phyloP scores from a whole-genome alignment of 345 rosid species.

The Heritiera fomes region DNA sequence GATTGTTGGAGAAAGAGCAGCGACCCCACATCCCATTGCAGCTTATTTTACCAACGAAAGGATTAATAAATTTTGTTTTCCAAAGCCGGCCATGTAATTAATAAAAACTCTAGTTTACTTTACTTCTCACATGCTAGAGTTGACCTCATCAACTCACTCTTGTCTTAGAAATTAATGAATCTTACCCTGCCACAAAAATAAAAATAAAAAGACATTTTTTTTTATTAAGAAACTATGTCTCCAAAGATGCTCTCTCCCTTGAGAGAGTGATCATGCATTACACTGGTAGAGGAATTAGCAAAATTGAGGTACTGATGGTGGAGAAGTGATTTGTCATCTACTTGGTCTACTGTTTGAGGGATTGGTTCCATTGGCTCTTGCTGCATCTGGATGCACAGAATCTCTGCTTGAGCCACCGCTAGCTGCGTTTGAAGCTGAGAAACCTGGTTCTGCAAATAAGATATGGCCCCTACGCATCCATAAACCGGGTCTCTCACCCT shows the following conservation, averaged over 20 bases:
- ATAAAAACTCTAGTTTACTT: slow-evolving; percentile 28
- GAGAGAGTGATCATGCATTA: slow-evolving; percentile 34
- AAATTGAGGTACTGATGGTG: slow-evolving; percentile 34
- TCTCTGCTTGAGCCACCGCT: slow-evolving; percentile 62
- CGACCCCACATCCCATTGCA: slow-evolving; percentile 20
- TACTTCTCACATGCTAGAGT: slow-evolving; percentile 49
- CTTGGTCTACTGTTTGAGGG: slow-evolving; percentile 18
- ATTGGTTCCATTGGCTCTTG: slow-evolving; percentile 34
- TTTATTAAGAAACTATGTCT: slow-evolving; percentile 48
- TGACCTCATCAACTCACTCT: slow-evolving; percentile 39
- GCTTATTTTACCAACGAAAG: neutral
- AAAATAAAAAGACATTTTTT: neutral
- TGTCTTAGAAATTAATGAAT: slow-evolving; percentile 15
- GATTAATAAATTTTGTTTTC: neutral
- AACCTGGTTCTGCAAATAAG: slow-evolving; percentile 58
- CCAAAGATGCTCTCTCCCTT: slow-evolving; percentile 49
- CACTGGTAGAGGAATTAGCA: slow-evolving; percentile 35
- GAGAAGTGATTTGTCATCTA: slow-evolving; percentile 35
- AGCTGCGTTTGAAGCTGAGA: slow-evolving; percentile 62
- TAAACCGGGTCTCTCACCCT: slow-evolving; percentile 68
- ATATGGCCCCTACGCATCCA: slow-evolving; percentile 67
- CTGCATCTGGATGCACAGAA: slow-evolving; percentile 60
- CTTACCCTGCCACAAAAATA: neutral
- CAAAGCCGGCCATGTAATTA: neutral
- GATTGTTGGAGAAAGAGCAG: slow-evolving; percentile 27